Percentiles rank a stretch among this genome's conserved stretches.
phyloP scores from a whole-genome alignment of 2,329 filamentous ascomycete genomes.

The Penicillium palitans region DNA sequence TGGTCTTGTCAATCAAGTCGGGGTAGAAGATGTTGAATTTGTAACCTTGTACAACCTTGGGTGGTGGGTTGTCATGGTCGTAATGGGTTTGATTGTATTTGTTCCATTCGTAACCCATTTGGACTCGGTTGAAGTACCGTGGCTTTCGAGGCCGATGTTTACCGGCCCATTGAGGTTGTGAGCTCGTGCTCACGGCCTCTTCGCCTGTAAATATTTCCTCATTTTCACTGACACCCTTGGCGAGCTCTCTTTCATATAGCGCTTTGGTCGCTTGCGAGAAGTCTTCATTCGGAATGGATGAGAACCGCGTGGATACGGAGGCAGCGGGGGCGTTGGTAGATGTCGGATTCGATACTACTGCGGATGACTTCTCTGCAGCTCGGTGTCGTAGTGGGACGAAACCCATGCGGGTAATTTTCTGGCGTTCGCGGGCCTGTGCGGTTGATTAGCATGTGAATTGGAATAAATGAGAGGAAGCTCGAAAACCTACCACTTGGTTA shows the following conservation, averaged over 20 bases:
- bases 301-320: slow-evolving; percentile 67
- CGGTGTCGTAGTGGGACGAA: slow-evolving; percentile 64
- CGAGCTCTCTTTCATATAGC: slow-evolving; percentile 88
- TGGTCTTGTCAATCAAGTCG: slow-evolving; percentile 90
- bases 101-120: slow-evolving; percentile 99
- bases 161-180: slow-evolving; percentile 74
- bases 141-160: slow-evolving; percentile 90
- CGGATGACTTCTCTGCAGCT: slow-evolving; percentile 35
- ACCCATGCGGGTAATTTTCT: slow-evolving; percentile 63
- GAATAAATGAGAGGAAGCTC: not conserved
- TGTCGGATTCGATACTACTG: slow-evolving; percentile 35
- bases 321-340: slow-evolving; percentile 47
- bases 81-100: slow-evolving; percentile 99
- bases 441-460: slow-evolving; percentile 13
- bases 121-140: slow-evolving; percentile 94
- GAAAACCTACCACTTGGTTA: slow-evolving; percentile 52
- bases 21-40: slow-evolving; percentile 99
- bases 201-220: slow-evolving; percentile 95
- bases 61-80: slow-evolving; percentile 95
- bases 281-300: slow-evolving; percentile 69
- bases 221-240: slow-evolving; percentile 85
- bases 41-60: slow-evolving; percentile 97
- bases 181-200: slow-evolving; percentile 67
- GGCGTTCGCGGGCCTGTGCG: slow-evolving; percentile 54
- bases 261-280: slow-evolving; percentile 85